Evolutionary conservation across 2,329 filamentous ascomycete species (phyloP), one percentile per base, ranked within the genome.

Genomic region (Neonectria neomacrospora): DNA sequence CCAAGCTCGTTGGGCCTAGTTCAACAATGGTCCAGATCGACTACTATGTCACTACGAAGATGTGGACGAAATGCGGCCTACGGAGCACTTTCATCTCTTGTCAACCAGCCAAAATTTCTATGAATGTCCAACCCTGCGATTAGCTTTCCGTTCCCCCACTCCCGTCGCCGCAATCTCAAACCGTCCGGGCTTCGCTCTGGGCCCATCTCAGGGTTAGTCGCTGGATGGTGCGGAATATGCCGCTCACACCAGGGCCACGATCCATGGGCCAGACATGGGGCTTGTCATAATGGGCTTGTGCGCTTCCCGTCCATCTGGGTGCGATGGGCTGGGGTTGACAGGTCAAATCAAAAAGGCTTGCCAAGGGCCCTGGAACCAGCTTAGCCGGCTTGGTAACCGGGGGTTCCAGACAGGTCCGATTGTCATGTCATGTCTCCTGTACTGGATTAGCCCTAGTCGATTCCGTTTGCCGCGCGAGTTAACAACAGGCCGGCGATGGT

Each of bases 101-200:
- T 66, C 48, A 14, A 41, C 37, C 7, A n/a, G 9, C n/a, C 37
- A 41, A 41, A 56, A 37, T 55, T 59, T 52, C 60, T 66, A 42
- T 45, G 34, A 63, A 59, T 37, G 64, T 14, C 67, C 58, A 58
- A 64, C 68, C 67, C 63, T 63, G 32, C 71, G 71, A 73, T 68
- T 63, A 64, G 66, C 39, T 70, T 73, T 73, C 71, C 71, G 63
- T 60, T 63, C 69, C 71, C 69, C 71, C 71, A 71, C 71, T 67
- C 65, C 23, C 58, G 63, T 66, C 58, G 71, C 61, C 63, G 69
- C 66, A 70, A 71, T 67, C 63, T 63, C 65, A 71, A 71, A 71
- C 68, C 51, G 61, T 41, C 61, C 61, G 60, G 62, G 54, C 53
- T 48, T 41, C 51, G 55, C 63, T 65, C 67, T 72, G 67, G 37